Evolutionary conservation across 805 yeast genomes (phyloP), one percentile per base, ranked within the genome.

Genomic region (Candida yuanshanica): DNA sequence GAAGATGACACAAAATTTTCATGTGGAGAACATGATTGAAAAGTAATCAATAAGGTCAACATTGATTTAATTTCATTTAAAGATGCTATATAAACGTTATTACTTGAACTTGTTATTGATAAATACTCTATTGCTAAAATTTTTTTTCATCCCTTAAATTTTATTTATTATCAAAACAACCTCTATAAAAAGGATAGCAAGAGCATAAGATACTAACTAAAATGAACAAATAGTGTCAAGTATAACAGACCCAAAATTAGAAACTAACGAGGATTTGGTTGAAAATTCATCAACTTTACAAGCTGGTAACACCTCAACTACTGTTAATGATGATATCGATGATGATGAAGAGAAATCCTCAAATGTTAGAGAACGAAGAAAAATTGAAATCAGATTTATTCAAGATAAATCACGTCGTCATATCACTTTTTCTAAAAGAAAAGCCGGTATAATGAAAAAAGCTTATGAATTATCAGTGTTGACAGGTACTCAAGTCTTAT

Each of bases 371-470:
- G 85, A 79, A 60, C 69, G 85, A 61, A 77, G 99, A 71, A 91
- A 91, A 67, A 91, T 91, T 57, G 99, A 93, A 66, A 93, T 93
- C 63, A 87, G 88, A 70, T 93, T 93, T 60, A 93, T 93, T 58
- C 96, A 91, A 69, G 97, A 93, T 66, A 93, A 93, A 69, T 87
- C 96, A 17, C 81, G 99, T 64, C 86, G 99, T 59, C 99, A 93
- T 67, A 95, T 93, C 55, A 93, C 99, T 23, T 93, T 93, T 59
- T 88, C 97, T 40, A 93, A 93, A 70, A 84, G 99, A 68, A 91
- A 91, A 68, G 98, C 96, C 35, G 99, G 99, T 54, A 91, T 93
- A 58, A 93, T 93, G 99, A 93, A 93, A 70, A 93, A 93, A 70
- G 99, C 99, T n/a, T 93, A 91, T 67, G 99, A 93, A 64, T 74